phyloP scores from a whole-genome alignment of 108 stramenopile species.

The Phaeodactylum tricornutum region DNA sequence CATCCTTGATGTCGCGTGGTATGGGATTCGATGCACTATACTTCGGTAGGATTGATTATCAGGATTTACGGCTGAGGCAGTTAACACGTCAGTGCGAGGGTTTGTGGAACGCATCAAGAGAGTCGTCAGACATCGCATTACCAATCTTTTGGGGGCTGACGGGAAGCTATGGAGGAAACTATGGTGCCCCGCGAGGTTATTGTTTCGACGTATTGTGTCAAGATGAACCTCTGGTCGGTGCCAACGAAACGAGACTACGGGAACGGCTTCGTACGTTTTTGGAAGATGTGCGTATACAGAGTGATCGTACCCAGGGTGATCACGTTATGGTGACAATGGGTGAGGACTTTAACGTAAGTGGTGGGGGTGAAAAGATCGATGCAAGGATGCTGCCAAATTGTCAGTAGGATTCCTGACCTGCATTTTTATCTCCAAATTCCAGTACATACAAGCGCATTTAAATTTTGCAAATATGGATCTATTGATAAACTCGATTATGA shows the following conservation, averaged over 20 bases:
- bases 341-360: constrained; percentile 47
- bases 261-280: constrained; percentile 41
- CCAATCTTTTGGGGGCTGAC: constrained; percentile 84
- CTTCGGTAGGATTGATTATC: constrained; percentile 93
- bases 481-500: constrained; percentile 27
- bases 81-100: constrained; percentile 59
- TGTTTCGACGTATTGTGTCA: constrained; percentile 62
- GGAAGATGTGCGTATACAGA: constrained; percentile 35
- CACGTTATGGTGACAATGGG: constrained; percentile 91
- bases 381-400: no score
- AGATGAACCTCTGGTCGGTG: constrained; percentile 47
- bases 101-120: constrained; percentile 62
- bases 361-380: no score
- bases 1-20: constrained; percentile 59
- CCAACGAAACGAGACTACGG: constrained; percentile 23
- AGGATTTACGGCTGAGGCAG: constrained; percentile 74
- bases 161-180: constrained; percentile 69
- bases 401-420: no score
- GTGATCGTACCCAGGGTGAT: constrained; percentile 57
- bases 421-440: not conserved
- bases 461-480: constrained; percentile 50
- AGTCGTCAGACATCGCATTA: constrained; percentile 15
- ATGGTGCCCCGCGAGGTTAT: constrained; percentile 55
- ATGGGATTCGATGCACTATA: constrained; percentile 89
- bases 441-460: constrained; percentile 32